phyloP scores from a whole-genome alignment of 2,329 filamentous ascomycete species.

The Hypoxylon sp. region DNA sequence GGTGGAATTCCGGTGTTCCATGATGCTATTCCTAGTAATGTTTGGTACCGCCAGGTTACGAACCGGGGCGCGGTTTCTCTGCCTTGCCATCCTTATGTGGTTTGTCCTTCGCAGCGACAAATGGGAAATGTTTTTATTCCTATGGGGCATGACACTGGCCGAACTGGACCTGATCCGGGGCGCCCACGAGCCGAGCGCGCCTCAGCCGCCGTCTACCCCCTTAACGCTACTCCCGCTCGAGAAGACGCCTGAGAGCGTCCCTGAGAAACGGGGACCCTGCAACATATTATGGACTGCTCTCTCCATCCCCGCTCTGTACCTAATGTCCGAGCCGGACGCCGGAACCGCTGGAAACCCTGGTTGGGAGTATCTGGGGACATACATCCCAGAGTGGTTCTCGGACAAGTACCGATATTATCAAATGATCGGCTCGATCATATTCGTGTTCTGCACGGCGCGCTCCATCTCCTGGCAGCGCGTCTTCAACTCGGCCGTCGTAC shows the following conservation, averaged over 20 bases:
- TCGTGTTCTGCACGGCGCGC: conserved; percentile 66
- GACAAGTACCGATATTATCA: conserved; percentile 71
- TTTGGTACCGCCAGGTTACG: conserved; percentile 65
- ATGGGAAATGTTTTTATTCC: conserved; percentile 71
- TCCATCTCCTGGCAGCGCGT: conserved; percentile 64
- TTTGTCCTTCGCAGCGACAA: conserved; percentile 64
- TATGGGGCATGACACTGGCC: conserved; percentile 68
- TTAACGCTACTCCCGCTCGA: conserved; percentile 48
- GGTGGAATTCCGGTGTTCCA: conserved; percentile 71
- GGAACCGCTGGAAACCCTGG: conserved; percentile 63
- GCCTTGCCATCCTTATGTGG: conserved; percentile 59
- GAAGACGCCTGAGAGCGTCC: conserved; percentile 26
- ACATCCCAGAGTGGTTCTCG: conserved; percentile 66
- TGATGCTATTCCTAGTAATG: conserved; percentile 69
- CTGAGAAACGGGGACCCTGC: conserved; percentile 28
- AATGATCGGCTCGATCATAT: conserved; percentile 65
- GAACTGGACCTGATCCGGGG: conserved; percentile 67
- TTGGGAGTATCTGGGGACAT: conserved; percentile 63
- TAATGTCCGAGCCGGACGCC: conserved; percentile 64
- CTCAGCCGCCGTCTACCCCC: conserved; percentile 29
- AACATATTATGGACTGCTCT: conserved; percentile 58
- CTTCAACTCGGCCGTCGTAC: conserved; percentile 65
- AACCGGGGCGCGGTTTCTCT: conserved; percentile 59
- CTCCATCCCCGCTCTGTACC: conserved; percentile 67
- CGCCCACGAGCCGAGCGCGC: conserved; percentile 56